Evolutionary conservation across 139 green algal genomes (phyloP), one percentile per base, ranked within the genome.

Genomic region (Nannochloris sp.): DNA sequence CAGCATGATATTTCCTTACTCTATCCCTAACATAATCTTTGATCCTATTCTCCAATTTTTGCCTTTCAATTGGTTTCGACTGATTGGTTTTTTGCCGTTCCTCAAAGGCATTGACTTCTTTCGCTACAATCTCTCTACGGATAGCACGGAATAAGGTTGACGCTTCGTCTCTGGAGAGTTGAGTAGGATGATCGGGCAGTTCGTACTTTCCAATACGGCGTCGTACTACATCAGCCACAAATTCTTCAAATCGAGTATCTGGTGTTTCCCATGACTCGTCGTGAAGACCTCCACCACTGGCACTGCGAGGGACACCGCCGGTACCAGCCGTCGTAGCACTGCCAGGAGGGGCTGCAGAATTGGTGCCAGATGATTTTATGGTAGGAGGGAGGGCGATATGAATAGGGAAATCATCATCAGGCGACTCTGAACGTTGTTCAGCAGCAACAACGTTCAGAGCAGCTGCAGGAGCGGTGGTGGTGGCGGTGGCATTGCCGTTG

Each of bases 121-220:
- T 84, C 24, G 68, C 74, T 4, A 89, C 59, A 12, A 91, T 70
- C 60, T 87, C 75, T 15, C 72, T 60, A n/a, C 57, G 42, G 36
- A 88, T 69, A 60, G 75, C 78, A 47, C 70, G 72, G 68, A 60
- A 61, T 12, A 71, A 59, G 33, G 59, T 31, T 15, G 54, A 33
- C 1, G 79, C 77, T 12, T 89, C 78, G 1, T 84, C 68, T 9
- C 48, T 59, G 3, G 23, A 37, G 3, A 92, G 71, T 45, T 66
- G 61, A 33, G 67, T 69, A 39, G 84, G 84, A 64, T 88, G 82
- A 8, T 84, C 84, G 0, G 82, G 79, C 67, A 85, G 79, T 39
- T 72, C 48, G 58, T 91, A 92, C 74, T 89, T 89, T 47, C 79
- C 77, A 45, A 94, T 48, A 24, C 82, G 61, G 25, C 70, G 62